Base-by-base conservation (phyloP, 345 rosid species). In the Kernera saxatilis region DNA sequence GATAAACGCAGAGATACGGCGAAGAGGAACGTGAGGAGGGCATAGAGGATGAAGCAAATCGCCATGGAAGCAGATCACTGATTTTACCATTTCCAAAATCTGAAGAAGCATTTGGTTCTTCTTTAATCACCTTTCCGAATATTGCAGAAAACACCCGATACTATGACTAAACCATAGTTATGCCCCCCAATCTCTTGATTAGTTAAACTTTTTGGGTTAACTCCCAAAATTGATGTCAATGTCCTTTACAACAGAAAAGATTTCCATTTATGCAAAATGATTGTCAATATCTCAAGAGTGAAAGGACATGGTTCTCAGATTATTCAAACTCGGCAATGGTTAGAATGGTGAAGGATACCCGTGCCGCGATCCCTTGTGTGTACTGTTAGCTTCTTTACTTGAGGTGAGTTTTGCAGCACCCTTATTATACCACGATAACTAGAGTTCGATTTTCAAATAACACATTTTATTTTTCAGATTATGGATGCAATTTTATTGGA, bases 1-100 rank as follows among this genome's bases (percentile, higher is more conserved):
- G 74, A 73, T 36, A 86, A n/a, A 52, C 72, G 76, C 25, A 83
- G 46, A 25, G 79, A 40, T 56, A 77, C 10, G n/a, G 92, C 75
- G n/a, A 71, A 12, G n/a, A 82, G 52, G 18, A 73, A 65, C 5
- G 81, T 74, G 75, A 79, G 48, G 15, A 87, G 21, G 30, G 84
- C 8, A 65, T 73, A 77, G 56, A 68, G 12, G 13, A 84, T 72
- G 67, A 80, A 64, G 61, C 37, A 64, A 59, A 46, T 77, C 60
- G 84, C 70, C 93, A 88, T 87, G 60, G 60, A 72, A 49, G 65
- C 59, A 3, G 40, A 75, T 75, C 74, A 23, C 7, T 36, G 74
- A 66, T 21, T 18, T 35, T 30, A 15, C 62, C 19, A n/a, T n/a
- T 29, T 19, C 41, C 10, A 17, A 48, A 50, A 36, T 23, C 52